Evolutionary conservation across 2,329 filamentous ascomycete species (phyloP), one percentile per base, ranked within the genome.

Genomic region (Cladophialophora bantiana): DNA sequence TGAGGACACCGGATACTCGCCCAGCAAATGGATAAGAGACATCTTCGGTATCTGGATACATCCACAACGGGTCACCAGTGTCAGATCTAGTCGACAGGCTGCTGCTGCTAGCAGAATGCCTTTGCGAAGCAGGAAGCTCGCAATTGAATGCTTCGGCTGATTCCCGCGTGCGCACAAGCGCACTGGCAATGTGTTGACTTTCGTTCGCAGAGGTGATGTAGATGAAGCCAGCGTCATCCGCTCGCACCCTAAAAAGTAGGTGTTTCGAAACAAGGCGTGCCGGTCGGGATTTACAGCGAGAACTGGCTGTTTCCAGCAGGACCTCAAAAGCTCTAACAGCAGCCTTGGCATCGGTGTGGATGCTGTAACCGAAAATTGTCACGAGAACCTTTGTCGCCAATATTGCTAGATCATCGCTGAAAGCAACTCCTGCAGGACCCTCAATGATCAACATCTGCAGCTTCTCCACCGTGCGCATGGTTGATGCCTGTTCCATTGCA

Each of bases 241-340:
- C 92, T 66, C 94, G 87, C 35, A 97, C 81, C 52, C 94, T 88
- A 75, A 96, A 94, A 1, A 97, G 81, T 52, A 94, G 79, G 73
- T 92, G 93, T 83, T 94, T 87, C 2, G 90, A 89, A 12, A 88
- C 89, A 32, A 95, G 80, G 6, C 91, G 89, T 59, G 90, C 89
- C 77, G 92, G 89, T 6, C 85, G 81, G 66, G 90, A 89, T 68
- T 85, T 87, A 36, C 83, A 70, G 32, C 20, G 31, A 26, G 65
- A 40, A 54, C 67, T 61, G 26, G 67, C 67, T 20, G 64, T 38
- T 35, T 70, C 65, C 36, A 70, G 56, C 7, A 72, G 53, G 35
- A 59, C 62, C 54, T 71, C 64, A 59, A 68, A 70, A 7, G 59
- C 61, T 32, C 40, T 59, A 13, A 65, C 45, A 3, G 66, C 66